phyloP scores from a whole-genome alignment of 495 filamentous ascomycete species.

The Rhypophila decipiens region DNA sequence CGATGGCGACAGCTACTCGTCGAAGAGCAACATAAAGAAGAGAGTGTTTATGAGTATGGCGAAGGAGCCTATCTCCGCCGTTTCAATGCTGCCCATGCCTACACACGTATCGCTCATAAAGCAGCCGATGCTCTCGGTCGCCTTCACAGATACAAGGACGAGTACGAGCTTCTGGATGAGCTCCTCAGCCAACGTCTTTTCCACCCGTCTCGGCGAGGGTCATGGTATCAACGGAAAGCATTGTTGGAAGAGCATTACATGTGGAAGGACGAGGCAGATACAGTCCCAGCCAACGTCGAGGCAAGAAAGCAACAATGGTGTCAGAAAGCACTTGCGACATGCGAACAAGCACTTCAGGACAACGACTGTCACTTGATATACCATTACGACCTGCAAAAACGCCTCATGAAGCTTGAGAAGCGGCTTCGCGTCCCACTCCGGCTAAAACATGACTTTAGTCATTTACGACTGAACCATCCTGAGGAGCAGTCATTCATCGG shows the following conservation, averaged over 20 bases:
- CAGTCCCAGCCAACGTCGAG: constrained; percentile 25
- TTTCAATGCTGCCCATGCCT: constrained; percentile 88
- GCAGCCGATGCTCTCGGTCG: constrained; percentile 68
- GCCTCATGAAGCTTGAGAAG: constrained; percentile 83
- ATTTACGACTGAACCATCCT: constrained; percentile 69
- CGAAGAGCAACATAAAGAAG: constrained; percentile 77
- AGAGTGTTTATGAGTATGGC: constrained; percentile 69
- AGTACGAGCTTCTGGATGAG: constrained; percentile 68
- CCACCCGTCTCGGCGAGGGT: constrained; percentile 75
- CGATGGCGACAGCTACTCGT: constrained; percentile 69
- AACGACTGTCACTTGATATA: constrained; percentile 82
- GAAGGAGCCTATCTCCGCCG: constrained; percentile 89
- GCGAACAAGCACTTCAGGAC: constrained; percentile 81
- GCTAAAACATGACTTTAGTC: constrained; percentile 87
- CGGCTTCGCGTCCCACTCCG: constrained; percentile 75
- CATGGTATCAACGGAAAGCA: constrained; percentile 95
- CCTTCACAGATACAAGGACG: constrained; percentile 71
- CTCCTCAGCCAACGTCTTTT: constrained; percentile 78
- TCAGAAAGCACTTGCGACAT: constrained; percentile 70
- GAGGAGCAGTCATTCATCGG: constrained; percentile 69
- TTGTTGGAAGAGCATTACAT: constrained; percentile 95
- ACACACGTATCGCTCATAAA: constrained; percentile 91
- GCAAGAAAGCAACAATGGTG: constrained; percentile 78
- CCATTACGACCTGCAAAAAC: constrained; percentile 91
- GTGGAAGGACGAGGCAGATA: constrained; percentile 50